Evolutionary conservation across 208 protist species (phyloP).

Genomic region (Herpetomonas tarakana): DNA sequence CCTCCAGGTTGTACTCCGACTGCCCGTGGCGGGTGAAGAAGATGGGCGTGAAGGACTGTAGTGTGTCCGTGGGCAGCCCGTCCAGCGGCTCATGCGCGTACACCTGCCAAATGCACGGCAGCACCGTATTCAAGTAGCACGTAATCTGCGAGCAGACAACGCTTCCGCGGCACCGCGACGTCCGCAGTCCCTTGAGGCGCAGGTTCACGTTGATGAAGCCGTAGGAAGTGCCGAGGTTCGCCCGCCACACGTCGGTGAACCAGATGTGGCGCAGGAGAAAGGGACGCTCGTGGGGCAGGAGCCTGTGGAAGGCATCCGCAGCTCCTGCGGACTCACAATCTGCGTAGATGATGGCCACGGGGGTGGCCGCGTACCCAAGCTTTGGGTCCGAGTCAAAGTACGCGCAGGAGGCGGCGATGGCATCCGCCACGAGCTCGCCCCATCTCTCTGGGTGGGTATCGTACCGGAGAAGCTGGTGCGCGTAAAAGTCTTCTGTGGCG

Average conservation of each 20-base stretch:
- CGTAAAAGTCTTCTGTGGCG: constrained; percentile 21
- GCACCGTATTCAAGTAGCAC: constrained; percentile 55
- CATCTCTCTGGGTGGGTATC: constrained; percentile 29
- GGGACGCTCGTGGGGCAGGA: constrained; percentile 28
- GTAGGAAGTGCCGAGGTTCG: constrained; percentile 3
- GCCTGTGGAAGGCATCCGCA: constrained; percentile 25
- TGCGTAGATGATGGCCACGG: constrained; percentile 47
- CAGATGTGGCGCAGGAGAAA: constrained; percentile 58
- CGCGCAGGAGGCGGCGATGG: constrained; percentile 27
- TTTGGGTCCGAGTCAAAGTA: constrained; percentile 48
- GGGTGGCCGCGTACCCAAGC: constrained; percentile 51
- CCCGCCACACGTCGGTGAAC: constrained; percentile 57
- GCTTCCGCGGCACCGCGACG: constrained; percentile 44
- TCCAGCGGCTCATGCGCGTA: constrained; percentile 48
- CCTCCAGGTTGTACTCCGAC: constrained; percentile 82
- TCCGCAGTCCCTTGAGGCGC: constrained; percentile 29
- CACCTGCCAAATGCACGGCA: constrained; percentile 39
- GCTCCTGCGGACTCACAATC: constrained; percentile 44
- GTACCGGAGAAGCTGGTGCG: constrained; percentile 29
- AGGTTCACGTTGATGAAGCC: constrained; percentile 60
- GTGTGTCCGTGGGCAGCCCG: constrained; percentile 32
- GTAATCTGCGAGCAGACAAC: constrained; percentile 63
- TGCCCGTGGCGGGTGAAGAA: constrained; percentile 84
- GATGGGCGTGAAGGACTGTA: constrained; percentile 55
- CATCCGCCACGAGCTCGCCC: constrained; percentile 24